phyloP scores from a whole-genome alignment of 441 rosid genomes.

The Adansonia rubrostipa region DNA sequence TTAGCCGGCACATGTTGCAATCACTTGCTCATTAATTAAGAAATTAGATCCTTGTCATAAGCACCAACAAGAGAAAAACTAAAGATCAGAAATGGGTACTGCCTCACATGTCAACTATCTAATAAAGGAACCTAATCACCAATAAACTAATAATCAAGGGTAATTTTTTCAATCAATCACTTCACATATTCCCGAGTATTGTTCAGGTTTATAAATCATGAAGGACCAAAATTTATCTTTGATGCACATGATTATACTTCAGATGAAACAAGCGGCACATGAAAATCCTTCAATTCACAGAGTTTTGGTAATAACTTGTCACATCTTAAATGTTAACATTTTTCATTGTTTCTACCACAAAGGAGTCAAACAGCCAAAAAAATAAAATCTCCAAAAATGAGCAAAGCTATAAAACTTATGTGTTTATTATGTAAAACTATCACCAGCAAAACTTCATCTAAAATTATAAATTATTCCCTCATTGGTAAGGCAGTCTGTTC shows the following conservation, averaged over 20 bases:
- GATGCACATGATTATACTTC: slow-evolving; percentile 1
- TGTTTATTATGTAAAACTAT: neutral
- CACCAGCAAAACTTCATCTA: neutral
- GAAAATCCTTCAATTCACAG: slow-evolving; percentile 6
- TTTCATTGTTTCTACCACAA: slow-evolving; percentile 4
- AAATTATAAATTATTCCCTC: slow-evolving; percentile 16
- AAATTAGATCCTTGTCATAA: slow-evolving; percentile 19
- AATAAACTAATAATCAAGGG: slow-evolving; percentile 17
- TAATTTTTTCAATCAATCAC: slow-evolving; percentile 11
- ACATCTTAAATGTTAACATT: slow-evolving; percentile 8
- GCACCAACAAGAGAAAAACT: slow-evolving; percentile 8
- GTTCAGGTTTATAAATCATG: neutral
- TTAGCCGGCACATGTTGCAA: neutral
- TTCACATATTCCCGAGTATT: neutral
- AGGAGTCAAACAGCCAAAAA: slow-evolving; percentile 2
- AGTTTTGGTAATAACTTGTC: neutral
- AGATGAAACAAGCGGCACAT: neutral
- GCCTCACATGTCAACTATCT: slow-evolving; percentile 22
- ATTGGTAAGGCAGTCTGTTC: neutral
- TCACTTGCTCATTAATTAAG: neutral
- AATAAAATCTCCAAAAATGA: neutral
- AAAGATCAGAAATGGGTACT: slow-evolving; percentile 15
- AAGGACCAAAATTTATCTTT: neutral
- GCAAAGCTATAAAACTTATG: slow-evolving; percentile 8
- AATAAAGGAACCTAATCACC: slow-evolving; percentile 10